Evolutionary conservation across 2,329 filamentous ascomycete genomes (phyloP).

Genomic region (Cladosporium velox): DNA sequence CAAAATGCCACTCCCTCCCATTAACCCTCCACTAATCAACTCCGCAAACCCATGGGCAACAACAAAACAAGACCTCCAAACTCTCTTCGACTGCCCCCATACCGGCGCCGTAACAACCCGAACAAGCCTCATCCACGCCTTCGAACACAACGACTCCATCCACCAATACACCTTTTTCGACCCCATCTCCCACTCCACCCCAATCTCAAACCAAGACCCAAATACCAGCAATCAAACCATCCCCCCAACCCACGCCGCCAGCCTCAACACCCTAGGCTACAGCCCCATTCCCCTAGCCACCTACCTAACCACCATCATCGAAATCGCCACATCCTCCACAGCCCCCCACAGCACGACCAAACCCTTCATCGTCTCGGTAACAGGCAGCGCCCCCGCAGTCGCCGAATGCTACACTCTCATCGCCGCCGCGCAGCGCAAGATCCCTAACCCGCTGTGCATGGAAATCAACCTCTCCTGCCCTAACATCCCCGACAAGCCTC

Average conservation of each 20-base stretch:
- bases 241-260: constrained; percentile 25
- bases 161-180: constrained; percentile 71
- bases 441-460: constrained; percentile 60
- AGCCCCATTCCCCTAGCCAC: constrained; percentile 61
- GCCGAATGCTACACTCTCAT: constrained; percentile 58
- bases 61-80: constrained; percentile 59
- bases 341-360: constrained; percentile 45
- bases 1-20: constrained; percentile 45
- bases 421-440: constrained; percentile 36
- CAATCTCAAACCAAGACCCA: constrained; percentile 4
- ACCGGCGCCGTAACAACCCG: constrained; percentile 76
- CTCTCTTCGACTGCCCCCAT: constrained; percentile 61
- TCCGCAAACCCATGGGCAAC: constrained; percentile 73
- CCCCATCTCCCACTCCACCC: constrained; percentile 38
- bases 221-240: constrained; percentile 9
- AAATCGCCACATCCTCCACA: constrained; percentile 26
- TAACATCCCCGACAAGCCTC: constrained; percentile 68
- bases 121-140: constrained; percentile 67
- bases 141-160: constrained; percentile 59
- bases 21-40: constrained; percentile 70
- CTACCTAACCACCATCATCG: constrained; percentile 60
- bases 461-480: constrained; percentile 80
- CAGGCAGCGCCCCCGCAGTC: constrained; percentile 62
- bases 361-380: constrained; percentile 70
- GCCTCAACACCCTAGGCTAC: constrained; percentile 73